These are phyloP conservation scores for Erigeron canadensis DNA, from an alignment of 129 eudicot genomes.

Conservation along the genomic window DNA sequence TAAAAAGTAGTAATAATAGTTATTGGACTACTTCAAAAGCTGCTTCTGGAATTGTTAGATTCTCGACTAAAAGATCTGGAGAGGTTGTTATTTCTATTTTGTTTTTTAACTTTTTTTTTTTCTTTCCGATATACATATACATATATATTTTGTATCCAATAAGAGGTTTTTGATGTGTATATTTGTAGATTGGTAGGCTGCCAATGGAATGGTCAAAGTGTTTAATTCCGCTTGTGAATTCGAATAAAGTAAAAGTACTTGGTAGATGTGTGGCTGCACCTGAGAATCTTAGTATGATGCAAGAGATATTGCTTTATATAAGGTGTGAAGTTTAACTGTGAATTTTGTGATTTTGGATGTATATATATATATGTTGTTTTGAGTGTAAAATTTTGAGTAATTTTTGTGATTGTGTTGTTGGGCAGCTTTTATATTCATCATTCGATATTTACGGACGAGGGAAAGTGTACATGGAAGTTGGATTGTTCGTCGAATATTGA, in stretches of 20 bases:
- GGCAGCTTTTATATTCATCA: constrained; percentile 70
- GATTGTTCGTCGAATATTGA: constrained; percentile 51
- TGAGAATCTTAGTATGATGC: constrained; percentile 49
- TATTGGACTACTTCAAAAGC: constrained; percentile 39
- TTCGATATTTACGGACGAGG: constrained; percentile 53
- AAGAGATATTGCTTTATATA: constrained; percentile 69
- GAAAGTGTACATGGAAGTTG: constrained; percentile 60
- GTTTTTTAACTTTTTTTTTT: neutral
- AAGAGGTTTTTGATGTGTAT: neutral
- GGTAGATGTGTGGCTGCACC: constrained; percentile 82
- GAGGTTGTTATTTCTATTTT: constrained; percentile 40
- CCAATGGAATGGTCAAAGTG: constrained; percentile 92
- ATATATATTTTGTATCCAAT: too few species aligned
- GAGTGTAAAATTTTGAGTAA: neutral
- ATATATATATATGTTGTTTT: neutral
- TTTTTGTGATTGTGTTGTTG: constrained; percentile 4
- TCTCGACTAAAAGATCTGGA: constrained; percentile 66
- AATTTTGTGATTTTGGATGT: neutral
- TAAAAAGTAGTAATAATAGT: constrained; percentile 9
- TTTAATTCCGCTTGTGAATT: constrained; percentile 79
- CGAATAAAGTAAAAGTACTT: constrained; percentile 67
- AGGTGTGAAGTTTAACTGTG: constrained; percentile 34
- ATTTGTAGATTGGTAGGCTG: constrained; percentile 64
- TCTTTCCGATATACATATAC: too few species aligned
- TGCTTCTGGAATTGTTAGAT: constrained; percentile 60